Evolutionary conservation across 2,329 filamentous ascomycete genomes (phyloP), one percentile per base, ranked within the genome.

Genomic region (Ustilaginoidea virens): DNA sequence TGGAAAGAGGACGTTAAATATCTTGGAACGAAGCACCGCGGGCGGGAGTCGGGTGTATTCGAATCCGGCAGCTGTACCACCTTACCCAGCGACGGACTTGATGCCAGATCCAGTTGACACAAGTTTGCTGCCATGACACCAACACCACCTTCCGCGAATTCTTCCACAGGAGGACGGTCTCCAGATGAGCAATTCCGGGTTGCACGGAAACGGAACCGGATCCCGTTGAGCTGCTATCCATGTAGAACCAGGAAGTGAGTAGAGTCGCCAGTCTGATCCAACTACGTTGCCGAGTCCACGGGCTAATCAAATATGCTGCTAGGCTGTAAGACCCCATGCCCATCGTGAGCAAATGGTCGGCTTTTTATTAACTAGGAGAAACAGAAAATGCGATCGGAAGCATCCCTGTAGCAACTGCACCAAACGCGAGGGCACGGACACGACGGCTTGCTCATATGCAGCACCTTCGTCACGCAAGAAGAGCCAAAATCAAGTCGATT

Each of bases 351-450:
- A n/a, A n/a, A n/a, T n/a, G n/a, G n/a, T n/a, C n/a, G n/a, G n/a
- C n/a, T n/a, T n/a, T n/a, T n/a, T n/a, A 25, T 16, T 25, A 9
- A 32, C n/a, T n/a, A n/a, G 12, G 2, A n/a, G 11, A 7, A 8
- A 12, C 45, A 69, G 90, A 54, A 94, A 94, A 70, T 96, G 87
- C 61, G 92, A 96, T 53, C 76, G 90, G 46, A 74, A 71, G 37
- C 73, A 85, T 39, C 87, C 87, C 32, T 96, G 85, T 58, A 83
- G 90, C 56, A 96, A 96, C 50, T 96, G 87, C 53, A 74, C 82
- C 34, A 93, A 92, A 58, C 77, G 85, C 44, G 81, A 92, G 55
- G 77, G 87, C 43, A 75, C 74, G 39, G 81, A 86, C 52, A 75
- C 78, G 10, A 58, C 67, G 31, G 79, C 81, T 33, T 96, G 87